Percentiles rank a stretch among this genome's conserved stretches.
These are phyloP conservation scores for Candolleomyces aberdarensis DNA, from an alignment of 768 basidiomycete genomes.

Conservation along the genomic window DNA sequence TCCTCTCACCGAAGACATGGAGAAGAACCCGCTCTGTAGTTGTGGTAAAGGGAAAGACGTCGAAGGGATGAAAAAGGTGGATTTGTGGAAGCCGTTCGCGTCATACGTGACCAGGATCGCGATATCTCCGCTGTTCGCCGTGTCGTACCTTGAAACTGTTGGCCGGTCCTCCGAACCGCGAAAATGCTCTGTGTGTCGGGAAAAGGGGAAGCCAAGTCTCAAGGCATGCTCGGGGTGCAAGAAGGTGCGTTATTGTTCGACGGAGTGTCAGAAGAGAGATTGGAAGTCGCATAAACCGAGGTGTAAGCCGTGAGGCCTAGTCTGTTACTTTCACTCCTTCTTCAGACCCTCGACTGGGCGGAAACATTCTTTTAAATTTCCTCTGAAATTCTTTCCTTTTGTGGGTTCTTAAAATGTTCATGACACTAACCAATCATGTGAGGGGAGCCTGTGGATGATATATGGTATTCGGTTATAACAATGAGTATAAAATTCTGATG, in stretches of 20 bases:
- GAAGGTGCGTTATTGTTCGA: slow-evolving; percentile 7
- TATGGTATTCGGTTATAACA: no score
- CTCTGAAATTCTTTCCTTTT: no score
- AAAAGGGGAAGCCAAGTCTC: neutral
- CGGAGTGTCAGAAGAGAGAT: slow-evolving; percentile 10
- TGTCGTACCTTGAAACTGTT: slow-evolving; percentile 41
- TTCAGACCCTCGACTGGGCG: no score
- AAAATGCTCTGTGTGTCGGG: slow-evolving; percentile 1
- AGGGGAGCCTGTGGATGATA: no score
- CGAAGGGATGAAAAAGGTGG: slow-evolving; percentile 28
- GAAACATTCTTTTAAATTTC: no score
- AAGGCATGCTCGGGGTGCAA: slow-evolving; percentile 6
- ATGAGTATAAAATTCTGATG: no score
- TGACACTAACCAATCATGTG: no score
- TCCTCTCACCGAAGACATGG: slow-evolving; percentile 36
- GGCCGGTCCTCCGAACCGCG: neutral
- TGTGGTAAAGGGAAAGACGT: slow-evolving; percentile 52
- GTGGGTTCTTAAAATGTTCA: no score
- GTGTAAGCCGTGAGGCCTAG: neutral
- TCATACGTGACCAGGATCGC: slow-evolving; percentile 48
- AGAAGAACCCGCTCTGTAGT: slow-evolving; percentile 43
- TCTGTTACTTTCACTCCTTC: no score
- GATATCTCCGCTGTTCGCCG: slow-evolving; percentile 50
- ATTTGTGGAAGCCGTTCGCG: slow-evolving; percentile 37
- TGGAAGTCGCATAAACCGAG: slow-evolving; percentile 9